Conservation (phyloP, 192 early-diverging fungal species). For the Cladochytrium replicatum region DNA sequence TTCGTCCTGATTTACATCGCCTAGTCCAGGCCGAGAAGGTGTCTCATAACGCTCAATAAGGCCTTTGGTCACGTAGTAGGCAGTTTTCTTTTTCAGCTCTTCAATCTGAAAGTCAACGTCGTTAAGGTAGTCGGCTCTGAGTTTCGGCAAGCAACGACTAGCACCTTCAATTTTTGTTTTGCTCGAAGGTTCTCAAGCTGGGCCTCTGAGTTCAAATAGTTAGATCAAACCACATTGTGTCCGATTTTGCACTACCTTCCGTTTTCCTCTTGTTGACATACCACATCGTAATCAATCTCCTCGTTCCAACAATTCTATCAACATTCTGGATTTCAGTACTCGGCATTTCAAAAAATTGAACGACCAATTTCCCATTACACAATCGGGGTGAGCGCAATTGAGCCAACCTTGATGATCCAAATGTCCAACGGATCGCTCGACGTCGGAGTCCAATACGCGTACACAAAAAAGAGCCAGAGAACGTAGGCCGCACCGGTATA, state of each 20-base stretch:
- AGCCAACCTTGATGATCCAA: constrained; percentile 33
- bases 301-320: constrained; percentile 25
- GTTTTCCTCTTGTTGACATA: constrained; percentile 21
- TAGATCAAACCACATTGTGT: not conserved
- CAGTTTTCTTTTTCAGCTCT: constrained; percentile 90
- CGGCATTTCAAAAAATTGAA: constrained; percentile 1
- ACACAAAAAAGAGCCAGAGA: constrained; percentile 33
- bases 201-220: not conserved
- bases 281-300: constrained; percentile 32
- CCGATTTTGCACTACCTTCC: constrained; percentile 6
- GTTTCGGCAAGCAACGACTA: constrained; percentile 51
- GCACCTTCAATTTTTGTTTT: constrained; percentile 12
- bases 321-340: constrained; percentile 21
- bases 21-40: constrained; percentile 6
- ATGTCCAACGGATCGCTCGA: constrained; percentile 29
- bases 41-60: constrained; percentile 81
- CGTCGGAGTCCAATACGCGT: constrained; percentile 33
- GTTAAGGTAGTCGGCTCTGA: constrained; percentile 6
- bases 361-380: constrained; percentile 17
- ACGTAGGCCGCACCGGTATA: constrained; percentile 50
- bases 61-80: constrained; percentile 80
- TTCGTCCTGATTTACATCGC: too few relatives aligned
- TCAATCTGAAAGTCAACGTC: constrained; percentile 47
- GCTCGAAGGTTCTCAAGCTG: not conserved
- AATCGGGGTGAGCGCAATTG: constrained; percentile 28